Evolutionary conservation across 2,329 filamentous ascomycete species (phyloP).

Genomic region (Cyclaneusma minus): DNA sequence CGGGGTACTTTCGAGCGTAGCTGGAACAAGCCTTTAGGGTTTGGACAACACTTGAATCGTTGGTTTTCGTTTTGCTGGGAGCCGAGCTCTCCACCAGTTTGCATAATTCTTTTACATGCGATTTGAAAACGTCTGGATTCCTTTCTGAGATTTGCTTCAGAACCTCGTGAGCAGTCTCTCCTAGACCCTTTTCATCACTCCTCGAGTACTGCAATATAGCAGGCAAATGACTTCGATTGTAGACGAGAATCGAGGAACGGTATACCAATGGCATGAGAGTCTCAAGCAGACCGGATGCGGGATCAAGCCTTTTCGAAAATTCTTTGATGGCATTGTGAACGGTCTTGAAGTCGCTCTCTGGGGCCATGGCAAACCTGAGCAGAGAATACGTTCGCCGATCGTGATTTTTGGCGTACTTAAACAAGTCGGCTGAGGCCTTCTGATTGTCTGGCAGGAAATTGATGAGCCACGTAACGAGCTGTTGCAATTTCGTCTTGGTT

Average conservation of each 20-base stretch:
- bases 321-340: constrained; percentile 85
- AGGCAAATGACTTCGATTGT: constrained; percentile 87
- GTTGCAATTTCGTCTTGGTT: constrained; percentile 53
- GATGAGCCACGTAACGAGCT: constrained; percentile 57
- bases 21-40: constrained; percentile 88
- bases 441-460: constrained; percentile 62
- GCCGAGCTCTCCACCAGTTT: constrained; percentile 70
- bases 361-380: constrained; percentile 69
- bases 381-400: constrained; percentile 84
- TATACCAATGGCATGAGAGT: constrained; percentile 74
- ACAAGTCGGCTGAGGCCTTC: constrained; percentile 60
- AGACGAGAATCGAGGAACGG: constrained; percentile 68
- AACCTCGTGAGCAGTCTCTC: constrained; percentile 69
- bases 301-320: constrained; percentile 65
- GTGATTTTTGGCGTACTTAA: constrained; percentile 82
- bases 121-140: constrained; percentile 82
- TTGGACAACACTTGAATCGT: constrained; percentile 65
- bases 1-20: constrained; percentile 70
- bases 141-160: constrained; percentile 82
- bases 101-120: constrained; percentile 82
- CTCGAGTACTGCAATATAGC: constrained; percentile 80
- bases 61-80: constrained; percentile 50
- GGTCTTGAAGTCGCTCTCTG: constrained; percentile 82
- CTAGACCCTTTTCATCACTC: constrained; percentile 66
- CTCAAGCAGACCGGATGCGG: constrained; percentile 51